A percentile compares a stretch with the other conserved stretches of the same genome.
These are phyloP conservation scores for Aaosphaeria arxii DNA, from an alignment of 2,329 filamentous ascomycete species.

Conservation along the genomic window DNA sequence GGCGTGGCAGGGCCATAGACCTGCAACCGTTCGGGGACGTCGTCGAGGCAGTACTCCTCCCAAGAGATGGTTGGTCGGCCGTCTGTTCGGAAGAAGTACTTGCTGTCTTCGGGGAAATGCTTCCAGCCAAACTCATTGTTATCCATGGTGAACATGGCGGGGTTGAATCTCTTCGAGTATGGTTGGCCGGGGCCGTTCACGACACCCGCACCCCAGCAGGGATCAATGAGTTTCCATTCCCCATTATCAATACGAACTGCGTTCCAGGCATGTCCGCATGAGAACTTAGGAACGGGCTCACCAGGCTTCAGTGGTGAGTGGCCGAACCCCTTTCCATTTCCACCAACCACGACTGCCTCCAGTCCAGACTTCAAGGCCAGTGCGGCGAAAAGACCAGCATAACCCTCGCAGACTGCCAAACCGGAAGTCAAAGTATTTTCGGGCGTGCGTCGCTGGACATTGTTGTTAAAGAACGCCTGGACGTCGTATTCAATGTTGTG, in stretches of 20 bases:
- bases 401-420: constrained; percentile 87
- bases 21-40: constrained; percentile 42
- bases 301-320: constrained; percentile 62
- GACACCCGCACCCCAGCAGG: constrained; percentile 88
- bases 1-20: constrained; percentile 48
- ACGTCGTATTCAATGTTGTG: constrained; percentile 89
- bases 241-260: constrained; percentile 83
- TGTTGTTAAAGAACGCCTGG: constrained; percentile 71
- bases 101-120: constrained; percentile 71
- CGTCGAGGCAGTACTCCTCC: constrained; percentile 77
- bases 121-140: constrained; percentile 79
- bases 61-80: constrained; percentile 62
- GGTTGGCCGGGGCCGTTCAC: constrained; percentile 52
- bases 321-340: constrained; percentile 85
- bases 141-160: constrained; percentile 56
- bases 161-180: constrained; percentile 68
- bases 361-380: constrained; percentile 78
- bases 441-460: constrained; percentile 64
- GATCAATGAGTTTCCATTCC: constrained; percentile 86
- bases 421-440: constrained; percentile 73
- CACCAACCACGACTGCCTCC: constrained; percentile 69
- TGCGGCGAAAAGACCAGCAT: constrained; percentile 76
- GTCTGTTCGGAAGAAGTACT: constrained; percentile 72
- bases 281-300: constrained; percentile 61
- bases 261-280: constrained; percentile 83